Evolutionary conservation across 306 rosid species (phyloP).

Genomic region (Inga leiocalycina): DNA sequence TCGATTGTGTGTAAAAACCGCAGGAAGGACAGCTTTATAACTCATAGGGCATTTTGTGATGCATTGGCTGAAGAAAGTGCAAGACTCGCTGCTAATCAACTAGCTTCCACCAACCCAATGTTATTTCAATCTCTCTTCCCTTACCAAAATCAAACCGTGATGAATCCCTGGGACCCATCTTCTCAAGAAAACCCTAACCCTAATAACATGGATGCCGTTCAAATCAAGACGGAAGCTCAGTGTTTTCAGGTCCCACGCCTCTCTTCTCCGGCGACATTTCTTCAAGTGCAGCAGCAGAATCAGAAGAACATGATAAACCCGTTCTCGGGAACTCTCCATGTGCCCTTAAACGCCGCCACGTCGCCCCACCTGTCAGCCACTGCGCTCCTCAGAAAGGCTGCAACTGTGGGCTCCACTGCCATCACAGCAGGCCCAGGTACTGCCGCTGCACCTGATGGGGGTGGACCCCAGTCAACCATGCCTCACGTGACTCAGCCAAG

Average conservation of each 20-base stretch:
- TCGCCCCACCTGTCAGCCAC: conserved; percentile 87
- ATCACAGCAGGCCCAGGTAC: conserved; percentile 24
- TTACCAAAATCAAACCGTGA: conserved; percentile 41
- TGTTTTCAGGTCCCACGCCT: conserved; percentile 31
- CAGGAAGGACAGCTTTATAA: conserved; percentile 98
- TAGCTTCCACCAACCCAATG: conserved; percentile 36
- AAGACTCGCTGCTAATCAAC: conserved; percentile 61
- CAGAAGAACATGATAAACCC: conserved; percentile 42
- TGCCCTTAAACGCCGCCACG: conserved; percentile 45
- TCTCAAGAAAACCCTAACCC: conserved; percentile 79
- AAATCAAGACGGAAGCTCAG: conserved; percentile 56
- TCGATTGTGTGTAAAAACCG: conserved; percentile 9
- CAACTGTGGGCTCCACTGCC: conserved; percentile 60
- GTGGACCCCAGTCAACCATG: conserved; percentile 30
- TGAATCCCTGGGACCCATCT: conserved; percentile 60
- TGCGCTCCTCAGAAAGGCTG: conserved; percentile 89
- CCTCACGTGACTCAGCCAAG: conserved; percentile 49
- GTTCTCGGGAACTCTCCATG: conserved; percentile 49
- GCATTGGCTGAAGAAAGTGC: conserved; percentile 97
- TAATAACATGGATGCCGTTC: conserved; percentile 29
- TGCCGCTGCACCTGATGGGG: not conserved
- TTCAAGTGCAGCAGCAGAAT: conserved; percentile 29
- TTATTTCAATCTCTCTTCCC: conserved; percentile 59
- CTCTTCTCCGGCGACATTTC: conserved; percentile 28
- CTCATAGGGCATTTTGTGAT: conserved; percentile 96